Evolutionary conservation across 2,329 filamentous ascomycete genomes (phyloP), one percentile per base, ranked within the genome.

Genomic region (Fusarium coicis): DNA sequence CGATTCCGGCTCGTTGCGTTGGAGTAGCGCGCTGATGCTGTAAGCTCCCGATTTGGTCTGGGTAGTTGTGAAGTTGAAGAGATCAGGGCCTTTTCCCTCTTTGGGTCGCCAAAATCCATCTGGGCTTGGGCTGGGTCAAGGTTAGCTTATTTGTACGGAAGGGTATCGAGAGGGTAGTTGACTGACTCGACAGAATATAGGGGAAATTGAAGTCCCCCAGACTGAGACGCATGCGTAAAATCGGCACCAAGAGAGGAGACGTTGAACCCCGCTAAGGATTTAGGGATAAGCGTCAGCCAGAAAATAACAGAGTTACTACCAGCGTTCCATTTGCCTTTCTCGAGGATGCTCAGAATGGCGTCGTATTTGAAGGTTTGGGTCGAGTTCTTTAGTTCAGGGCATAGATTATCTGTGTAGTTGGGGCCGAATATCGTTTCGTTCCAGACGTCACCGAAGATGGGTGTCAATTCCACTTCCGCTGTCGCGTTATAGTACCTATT

Each of bases 401-500:
- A 67, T 5, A 66, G 10, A 30, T 59, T 32, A 2, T 46, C 40
- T 0, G 40, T 21, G n/a, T 42, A 52, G 18, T 52, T 36, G 7
- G 49, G n/a, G n/a, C 49, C 49, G 4, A 52, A 59, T 1, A 59
- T 11, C 7, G 34, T 59, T 1, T 53, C 44, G 6, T 59, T 59
- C 56, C 56, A 59, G 14, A 66, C 43, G 0, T 49, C 34, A 10
- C 63, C 37, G 34, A 58, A 66, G 3, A 47, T 11, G 2, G 46
- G 16, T 16, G 6, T 49, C 9, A 67, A 3, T 2, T 67, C 63
- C 5, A 67, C 40, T 5, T 67, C 53, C 18, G 64, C 63, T 0
- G 64, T 67, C 1, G 64, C 64, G 18, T 67, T 67, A 5, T 67
- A 67, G 18, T 67, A 67, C 10, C 64, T 67, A 9, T 16, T 1